Base-by-base conservation (phyloP, 1,139 yeast genomes). In the Meyerozyma sp. region DNA sequence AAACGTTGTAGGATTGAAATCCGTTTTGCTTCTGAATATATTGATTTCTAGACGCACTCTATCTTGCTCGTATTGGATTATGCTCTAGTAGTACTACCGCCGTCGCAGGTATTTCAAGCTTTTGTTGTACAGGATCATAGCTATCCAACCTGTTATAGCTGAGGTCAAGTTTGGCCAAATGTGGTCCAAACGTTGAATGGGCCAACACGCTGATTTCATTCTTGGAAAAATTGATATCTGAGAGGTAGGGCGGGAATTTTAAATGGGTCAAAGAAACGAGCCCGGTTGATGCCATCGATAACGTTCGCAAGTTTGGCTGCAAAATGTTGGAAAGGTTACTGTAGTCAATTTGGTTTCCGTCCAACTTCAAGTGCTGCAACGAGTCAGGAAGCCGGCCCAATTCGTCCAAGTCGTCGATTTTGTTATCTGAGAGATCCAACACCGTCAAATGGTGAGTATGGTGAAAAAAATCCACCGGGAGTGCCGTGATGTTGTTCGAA, bases 361-460 rank as follows among this genome's bases (percentile, higher is more conserved):
- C 61, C 40, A 61, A 46, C 29, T 47, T 47, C 18, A 59, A 42
- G 26, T 51, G 54, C 16, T 43, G 42, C 10, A 61, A 41, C 4
- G 55, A 50, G 1, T 44, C 42, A 0, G 65, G 65, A 16, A 60
- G 46, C 11, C 30, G 23, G 2, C 65, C 65, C 40, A 61, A 49
- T 34, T 61, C 64, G 42, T 60, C 65, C 21, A 59, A 47, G 39
- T 60, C 65, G 43, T 58, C 63, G 13, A 61, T 51, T 18, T 40
- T 23, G 43, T 60, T 61, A 14, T 53, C 55, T 4, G 60, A 51
- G 6, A 61, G 36, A 38, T 52, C 50, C 29, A 61, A 44, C 1
- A 47, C 39, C 29, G 43, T 41, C 35, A 61, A 46, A 2, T 49
- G 37, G 4, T 40, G 21, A 39, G 53, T 42, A 11, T 26, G 13